A percentile compares a stretch with the other conserved stretches of the same genome.
phyloP scores from a whole-genome alignment of 139 green algal genomes.

The Diplosphaera chodatii region DNA sequence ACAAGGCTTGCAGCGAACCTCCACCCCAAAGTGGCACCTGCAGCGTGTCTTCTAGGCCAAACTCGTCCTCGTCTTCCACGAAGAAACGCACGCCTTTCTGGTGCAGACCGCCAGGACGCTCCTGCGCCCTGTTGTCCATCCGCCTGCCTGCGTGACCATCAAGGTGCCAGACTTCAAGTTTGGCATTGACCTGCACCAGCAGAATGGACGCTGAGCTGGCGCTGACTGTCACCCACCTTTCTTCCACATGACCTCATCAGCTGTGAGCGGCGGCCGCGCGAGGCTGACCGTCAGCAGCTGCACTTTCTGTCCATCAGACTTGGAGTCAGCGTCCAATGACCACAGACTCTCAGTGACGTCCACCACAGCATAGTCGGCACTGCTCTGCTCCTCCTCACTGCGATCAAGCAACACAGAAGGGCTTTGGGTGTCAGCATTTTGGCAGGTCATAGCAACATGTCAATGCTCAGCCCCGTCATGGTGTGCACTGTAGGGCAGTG shows the following conservation, averaged over 20 bases:
- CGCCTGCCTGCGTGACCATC: constrained; percentile 35
- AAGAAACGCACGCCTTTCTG: constrained; percentile 58
- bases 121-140: constrained; percentile 37
- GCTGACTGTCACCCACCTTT: constrained; percentile 33
- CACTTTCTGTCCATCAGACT: constrained; percentile 19
- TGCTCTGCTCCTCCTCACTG: constrained; percentile 23
- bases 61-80: constrained; percentile 66
- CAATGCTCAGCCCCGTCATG: no score
- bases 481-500: no score
- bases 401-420: no score
- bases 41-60: constrained; percentile 48
- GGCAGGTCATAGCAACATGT: no score
- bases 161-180: no score
- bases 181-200: no score
- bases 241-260: constrained; percentile 59
- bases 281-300: constrained; percentile 44
- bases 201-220: no score
- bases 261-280: constrained; percentile 30
- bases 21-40: no score
- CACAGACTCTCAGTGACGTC: constrained; percentile 39
- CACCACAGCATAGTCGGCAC: constrained; percentile 18
- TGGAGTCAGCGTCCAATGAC: constrained; percentile 42
- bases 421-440: no score
- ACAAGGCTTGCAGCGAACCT: no score
- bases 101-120: constrained; percentile 14